These are phyloP conservation scores for Apophysomyces ossiformis DNA, from an alignment of 371 early-diverging fungal genomes.

Conservation along the genomic window DNA sequence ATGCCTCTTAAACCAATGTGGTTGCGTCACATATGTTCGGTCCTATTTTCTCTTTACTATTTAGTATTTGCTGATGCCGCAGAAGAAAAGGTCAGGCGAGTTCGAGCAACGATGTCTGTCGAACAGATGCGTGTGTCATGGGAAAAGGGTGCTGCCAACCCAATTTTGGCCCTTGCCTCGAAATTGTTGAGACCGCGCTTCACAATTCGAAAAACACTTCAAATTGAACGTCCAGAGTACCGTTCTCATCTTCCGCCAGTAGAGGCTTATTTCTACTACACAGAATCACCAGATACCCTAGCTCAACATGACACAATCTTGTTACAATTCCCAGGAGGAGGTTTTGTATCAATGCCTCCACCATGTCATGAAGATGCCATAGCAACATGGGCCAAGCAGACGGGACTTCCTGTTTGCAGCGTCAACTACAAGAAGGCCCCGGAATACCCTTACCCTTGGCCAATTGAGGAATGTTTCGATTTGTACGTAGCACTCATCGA, in stretches of 20 bases:
- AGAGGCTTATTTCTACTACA: slow-evolving; percentile 58
- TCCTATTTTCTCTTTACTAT: slow-evolving; percentile 83
- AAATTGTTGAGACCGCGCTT: slow-evolving; percentile 58
- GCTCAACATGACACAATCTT: slow-evolving; percentile 60
- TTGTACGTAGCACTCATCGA: slow-evolving; percentile 72
- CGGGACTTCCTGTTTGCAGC: slow-evolving; percentile 71
- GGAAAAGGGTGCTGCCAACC: slow-evolving; percentile 81
- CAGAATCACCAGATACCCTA: slow-evolving; percentile 51
- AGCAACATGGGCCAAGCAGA: slow-evolving; percentile 69
- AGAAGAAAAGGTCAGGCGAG: slow-evolving; percentile 84
- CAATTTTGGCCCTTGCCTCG: slow-evolving; percentile 62
- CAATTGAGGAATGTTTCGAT: slow-evolving; percentile 92
- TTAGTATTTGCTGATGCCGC: slow-evolving; percentile 85
- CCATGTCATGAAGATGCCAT: slow-evolving; percentile 76
- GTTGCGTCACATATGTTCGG: slow-evolving; percentile 75
- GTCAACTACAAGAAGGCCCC: slow-evolving; percentile 96
- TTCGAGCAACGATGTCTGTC: slow-evolving; percentile 79
- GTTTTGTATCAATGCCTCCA: slow-evolving; percentile 86
- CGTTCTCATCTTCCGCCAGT: slow-evolving; percentile 40
- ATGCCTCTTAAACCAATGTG: slow-evolving; percentile 78
- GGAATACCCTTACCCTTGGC: slow-evolving; percentile 93
- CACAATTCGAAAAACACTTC: slow-evolving; percentile 58
- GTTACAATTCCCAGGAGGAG: slow-evolving; percentile 87
- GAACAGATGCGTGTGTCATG: slow-evolving; percentile 90
- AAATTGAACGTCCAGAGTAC: slow-evolving; percentile 46